Percentiles rank a stretch among this genome's conserved stretches.
Evolutionary conservation across 331 rosid species (phyloP).

Genomic region (Ulmus americana): DNA sequence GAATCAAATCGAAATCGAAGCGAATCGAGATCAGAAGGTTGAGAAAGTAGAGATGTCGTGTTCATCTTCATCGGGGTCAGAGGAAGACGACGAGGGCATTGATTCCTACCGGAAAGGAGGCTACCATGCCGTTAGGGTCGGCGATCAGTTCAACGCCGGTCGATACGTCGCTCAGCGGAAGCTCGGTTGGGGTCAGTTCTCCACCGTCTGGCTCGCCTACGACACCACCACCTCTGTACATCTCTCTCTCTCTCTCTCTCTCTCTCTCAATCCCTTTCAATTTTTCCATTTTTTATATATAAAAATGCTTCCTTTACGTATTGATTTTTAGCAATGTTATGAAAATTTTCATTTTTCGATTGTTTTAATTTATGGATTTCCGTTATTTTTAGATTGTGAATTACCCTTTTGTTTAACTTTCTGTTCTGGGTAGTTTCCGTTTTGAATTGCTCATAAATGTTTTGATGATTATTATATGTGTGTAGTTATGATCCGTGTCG

Average conservation of each 20-base stretch:
- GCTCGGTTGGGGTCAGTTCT: conserved; percentile 96
- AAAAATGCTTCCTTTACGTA: neutral
- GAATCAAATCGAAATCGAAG: conserved; percentile 30
- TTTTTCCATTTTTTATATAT: neutral
- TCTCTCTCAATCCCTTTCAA: neutral
- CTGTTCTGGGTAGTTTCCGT: no score
- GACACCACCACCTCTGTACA: conserved; percentile 70
- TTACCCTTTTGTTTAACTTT: neutral
- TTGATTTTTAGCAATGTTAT: neutral
- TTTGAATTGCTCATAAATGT: neutral
- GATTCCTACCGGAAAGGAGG: conserved; percentile 93
- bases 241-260: conserved; percentile 3
- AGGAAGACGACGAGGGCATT: conserved; percentile 87
- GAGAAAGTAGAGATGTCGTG: conserved; percentile 52
- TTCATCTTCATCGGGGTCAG: conserved; percentile 89
- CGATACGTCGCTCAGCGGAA: conserved; percentile 91
- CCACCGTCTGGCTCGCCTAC: conserved; percentile 98
- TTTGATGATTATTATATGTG: neutral
- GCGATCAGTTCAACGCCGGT: conserved; percentile 84
- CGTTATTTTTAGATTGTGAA: neutral
- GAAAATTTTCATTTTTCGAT: neutral
- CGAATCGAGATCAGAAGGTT: conserved; percentile 23
- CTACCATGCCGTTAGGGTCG: conserved; percentile 85
- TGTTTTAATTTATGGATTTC: neutral
- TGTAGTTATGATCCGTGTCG: conserved; percentile 1